phyloP scores from a whole-genome alignment of 257 asterid genomes.

The Sherardia arvensis region DNA sequence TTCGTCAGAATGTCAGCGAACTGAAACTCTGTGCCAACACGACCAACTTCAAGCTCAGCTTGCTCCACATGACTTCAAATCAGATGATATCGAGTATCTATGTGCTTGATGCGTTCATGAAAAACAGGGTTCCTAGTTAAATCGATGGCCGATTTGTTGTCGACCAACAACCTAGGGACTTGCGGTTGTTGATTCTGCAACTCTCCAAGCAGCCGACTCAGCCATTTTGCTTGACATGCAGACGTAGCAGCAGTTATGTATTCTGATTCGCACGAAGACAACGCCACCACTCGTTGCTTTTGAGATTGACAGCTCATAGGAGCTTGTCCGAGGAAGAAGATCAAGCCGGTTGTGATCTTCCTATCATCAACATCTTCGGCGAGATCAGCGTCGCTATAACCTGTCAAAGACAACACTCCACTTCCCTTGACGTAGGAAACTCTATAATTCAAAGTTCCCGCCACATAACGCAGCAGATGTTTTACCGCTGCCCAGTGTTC shows the following conservation, averaged over 20 bases:
- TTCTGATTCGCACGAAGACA: background rate
- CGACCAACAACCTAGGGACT: background rate
- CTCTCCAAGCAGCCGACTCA: background rate
- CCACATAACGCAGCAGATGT: background rate
- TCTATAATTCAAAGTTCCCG: background rate
- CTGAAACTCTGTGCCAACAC: background rate
- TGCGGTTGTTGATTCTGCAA: background rate
- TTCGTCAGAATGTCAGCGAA: background rate
- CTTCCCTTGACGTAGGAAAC: background rate
- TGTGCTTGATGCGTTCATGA: background rate
- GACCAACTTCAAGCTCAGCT: background rate
- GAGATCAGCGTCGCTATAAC: background rate
- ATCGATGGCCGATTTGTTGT: background rate
- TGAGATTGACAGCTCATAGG: background rate
- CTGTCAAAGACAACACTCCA: background rate
- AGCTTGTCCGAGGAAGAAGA: background rate
- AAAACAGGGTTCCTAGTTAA: background rate
- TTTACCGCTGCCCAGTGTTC: background rate
- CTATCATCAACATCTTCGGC: slow-evolving; percentile 4
- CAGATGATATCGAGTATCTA: background rate
- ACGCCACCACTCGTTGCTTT: background rate
- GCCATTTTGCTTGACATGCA: background rate
- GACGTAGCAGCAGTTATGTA: background rate
- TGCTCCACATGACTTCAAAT: background rate
- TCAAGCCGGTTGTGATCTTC: background rate